Evolutionary conservation across 352 stramenopile species (phyloP), one percentile per base, ranked within the genome.

Genomic region (Globisporangium emineosum): DNA sequence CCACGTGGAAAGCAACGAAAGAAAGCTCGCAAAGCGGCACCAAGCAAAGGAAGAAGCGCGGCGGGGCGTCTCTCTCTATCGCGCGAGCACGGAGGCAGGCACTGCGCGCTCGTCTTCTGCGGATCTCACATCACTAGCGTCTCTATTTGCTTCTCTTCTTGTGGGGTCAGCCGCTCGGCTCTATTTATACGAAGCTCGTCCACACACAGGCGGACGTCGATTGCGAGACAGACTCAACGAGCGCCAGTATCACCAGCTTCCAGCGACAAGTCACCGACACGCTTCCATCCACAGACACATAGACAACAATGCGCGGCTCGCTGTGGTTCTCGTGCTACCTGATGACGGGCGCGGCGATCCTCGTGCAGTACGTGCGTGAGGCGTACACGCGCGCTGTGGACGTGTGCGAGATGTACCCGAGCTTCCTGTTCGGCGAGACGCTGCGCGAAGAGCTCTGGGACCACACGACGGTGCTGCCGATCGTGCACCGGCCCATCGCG

Each of bases 321-420:
- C 72, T 73, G 17, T 81, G 76, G 71, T 45, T 78, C 65, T 71
- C 73, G 51, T 79, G 76, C 65, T 87, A 85, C 72, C 35, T 75
- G 32, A 70, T 66, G 7, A 72, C 72, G 43, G 76, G 70, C 21
- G 21, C 79, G 8, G 67, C 68, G 60, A 67, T 89, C 56, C 59
- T 78, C n/a, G 51, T 65, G 30, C 85, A 81, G 50, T 66, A 85
- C 30, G 42, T 85, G 35, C 66, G 67, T 21, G 78, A 88, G n/a
- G 69, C 74, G 23, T 87, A 88, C 67, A 50, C 37, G 19, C 74
- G 70, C 62, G 68, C 83, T 0, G 30, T 57, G 17, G 67, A 69
- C 37, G 64, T 90, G 19, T 89, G 81, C 60, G 77, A 86, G 7
- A 43, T 90, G 64, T 90, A 87, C 68, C 83, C 83, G 61, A 69